phyloP scores from a whole-genome alignment of 768 basidiomycete species.

The Amanita pallidorosea region DNA sequence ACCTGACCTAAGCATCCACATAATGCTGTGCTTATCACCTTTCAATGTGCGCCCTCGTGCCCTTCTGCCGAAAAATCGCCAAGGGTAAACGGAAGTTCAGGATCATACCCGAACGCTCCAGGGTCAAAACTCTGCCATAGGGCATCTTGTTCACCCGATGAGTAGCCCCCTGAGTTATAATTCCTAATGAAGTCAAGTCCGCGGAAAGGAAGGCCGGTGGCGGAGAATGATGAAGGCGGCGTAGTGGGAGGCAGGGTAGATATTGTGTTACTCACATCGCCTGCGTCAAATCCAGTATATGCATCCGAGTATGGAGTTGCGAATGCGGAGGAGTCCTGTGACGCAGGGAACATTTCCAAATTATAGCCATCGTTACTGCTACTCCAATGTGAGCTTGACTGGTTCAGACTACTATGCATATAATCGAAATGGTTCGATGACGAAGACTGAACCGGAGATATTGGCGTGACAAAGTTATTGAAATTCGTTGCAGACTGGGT shows the following conservation, averaged over 20 bases:
- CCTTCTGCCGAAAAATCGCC: conserved; percentile 30
- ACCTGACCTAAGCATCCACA: background rate
- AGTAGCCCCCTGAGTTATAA: conserved; percentile 47
- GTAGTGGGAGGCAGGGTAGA: conserved; percentile 38
- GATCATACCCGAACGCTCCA: conserved; percentile 64
- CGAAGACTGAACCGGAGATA: conserved; percentile 40
- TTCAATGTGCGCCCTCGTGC: conserved; percentile 21
- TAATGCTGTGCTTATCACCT: background rate
- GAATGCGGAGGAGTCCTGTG: conserved; percentile 34
- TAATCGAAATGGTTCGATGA: conserved; percentile 51
- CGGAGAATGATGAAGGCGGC: conserved; percentile 53
- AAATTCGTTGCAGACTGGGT: conserved; percentile 39
- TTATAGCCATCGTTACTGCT: conserved; percentile 27
- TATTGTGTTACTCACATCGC: conserved; percentile 26
- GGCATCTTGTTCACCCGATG: conserved; percentile 35
- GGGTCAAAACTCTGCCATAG: conserved; percentile 62
- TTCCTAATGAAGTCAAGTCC: conserved; percentile 80
- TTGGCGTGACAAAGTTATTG: conserved; percentile 35
- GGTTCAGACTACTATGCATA: conserved; percentile 27
- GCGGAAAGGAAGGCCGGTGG: conserved; percentile 71
- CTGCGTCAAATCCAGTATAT: conserved; percentile 26
- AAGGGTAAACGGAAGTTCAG: conserved; percentile 64
- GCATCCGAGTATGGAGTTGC: conserved; percentile 29
- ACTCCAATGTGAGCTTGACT: conserved; percentile 33
- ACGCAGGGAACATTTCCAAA: conserved; percentile 33